Base-by-base conservation (phyloP, 352 stramenopile species). In the Thraustochytrium sp. region DNA sequence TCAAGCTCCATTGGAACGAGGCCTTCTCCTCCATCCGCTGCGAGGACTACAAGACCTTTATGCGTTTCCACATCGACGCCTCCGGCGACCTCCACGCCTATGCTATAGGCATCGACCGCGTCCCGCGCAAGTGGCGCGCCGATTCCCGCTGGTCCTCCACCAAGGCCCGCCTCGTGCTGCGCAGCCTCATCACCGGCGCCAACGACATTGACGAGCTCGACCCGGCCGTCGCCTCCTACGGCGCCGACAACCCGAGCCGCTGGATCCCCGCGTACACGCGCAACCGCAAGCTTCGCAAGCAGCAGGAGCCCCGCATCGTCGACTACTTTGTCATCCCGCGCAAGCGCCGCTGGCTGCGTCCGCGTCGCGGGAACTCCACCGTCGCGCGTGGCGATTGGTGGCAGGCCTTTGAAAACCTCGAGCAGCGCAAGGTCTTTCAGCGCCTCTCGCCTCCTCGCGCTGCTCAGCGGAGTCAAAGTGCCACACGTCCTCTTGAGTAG, bases 31-130 rank as follows among this genome's bases (percentile, higher is more conserved):
- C 92, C 4, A 87, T 96, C 65, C 91, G 91, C 42, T 93, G 94
- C 62, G 89, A 90, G 29, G 94, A 91, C 82, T 96, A 93, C 90
- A 96, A 96, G 86, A 94, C 94, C 85, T 94, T 96, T 62, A 63
- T 94, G 74, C 91, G 91, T 1, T 85, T 96, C 13, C 91, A 93
- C 76, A 90, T 95, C 61, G 87, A 90, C 76, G 87, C 88, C 46
- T 87, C 92, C 36, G 91, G 91, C 44, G 90, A 93, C 63, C 86
- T 95, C 21, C 90, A 95, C 76, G 82, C 94, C 31, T 94, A 94
- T 82, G 90, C 89, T 0, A 90, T 96, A 38, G 92, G 91, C 34
- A 90, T 96, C n/a, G 92, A 96, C 86, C 94, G 94, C 86, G 94
- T 96, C 90, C 92, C 91, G 21, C 89, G 87, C 46, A 91, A 92